Evolutionary conservation across 1,139 yeast genomes (phyloP).

Genomic region (Diutina neorugosa): DNA sequence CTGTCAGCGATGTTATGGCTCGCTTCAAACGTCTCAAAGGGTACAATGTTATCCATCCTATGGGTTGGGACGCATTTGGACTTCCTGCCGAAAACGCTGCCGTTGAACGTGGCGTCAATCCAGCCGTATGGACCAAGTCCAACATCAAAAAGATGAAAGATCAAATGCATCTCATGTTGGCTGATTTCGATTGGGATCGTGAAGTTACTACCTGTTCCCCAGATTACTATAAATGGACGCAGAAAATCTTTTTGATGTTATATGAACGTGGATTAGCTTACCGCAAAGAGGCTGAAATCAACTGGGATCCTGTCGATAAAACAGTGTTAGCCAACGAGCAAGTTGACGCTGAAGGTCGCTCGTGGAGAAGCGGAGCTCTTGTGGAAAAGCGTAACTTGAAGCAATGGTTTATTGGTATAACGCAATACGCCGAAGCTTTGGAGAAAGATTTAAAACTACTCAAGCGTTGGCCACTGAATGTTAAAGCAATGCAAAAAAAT

Average conservation of each 20-base stretch:
- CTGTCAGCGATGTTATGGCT: constrained; percentile 76
- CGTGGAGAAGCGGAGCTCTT: constrained; percentile 95
- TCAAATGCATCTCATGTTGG: constrained; percentile 68
- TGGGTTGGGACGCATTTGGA: constrained; percentile 99
- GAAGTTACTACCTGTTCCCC: constrained; percentile 84
- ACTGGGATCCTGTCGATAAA: constrained; percentile 95
- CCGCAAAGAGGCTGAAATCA: constrained; percentile 74
- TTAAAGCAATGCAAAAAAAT: constrained; percentile 77
- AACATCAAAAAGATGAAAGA: constrained; percentile 76
- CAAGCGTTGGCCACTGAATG: constrained; percentile 77
- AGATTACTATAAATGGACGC: constrained; percentile 88
- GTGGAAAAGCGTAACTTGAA: constrained; percentile 72
- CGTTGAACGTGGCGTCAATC: constrained; percentile 67
- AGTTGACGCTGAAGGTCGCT: constrained; percentile 78
- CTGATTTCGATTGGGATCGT: constrained; percentile 89
- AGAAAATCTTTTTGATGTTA: constrained; percentile 63
- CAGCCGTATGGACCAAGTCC: constrained; percentile 67
- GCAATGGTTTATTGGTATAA: constrained; percentile 91
- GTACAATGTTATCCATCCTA: constrained; percentile 74
- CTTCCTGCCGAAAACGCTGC: constrained; percentile 98
- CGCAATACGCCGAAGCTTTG: constrained; percentile 61
- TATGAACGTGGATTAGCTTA: constrained; percentile 74
- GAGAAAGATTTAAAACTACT: constrained; percentile 49
- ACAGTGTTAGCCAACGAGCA: constrained; percentile 96
- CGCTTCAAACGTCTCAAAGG: constrained; percentile 73